Conservation (phyloP, 495 filamentous ascomycete species). For the Daldinia childiae region DNA sequence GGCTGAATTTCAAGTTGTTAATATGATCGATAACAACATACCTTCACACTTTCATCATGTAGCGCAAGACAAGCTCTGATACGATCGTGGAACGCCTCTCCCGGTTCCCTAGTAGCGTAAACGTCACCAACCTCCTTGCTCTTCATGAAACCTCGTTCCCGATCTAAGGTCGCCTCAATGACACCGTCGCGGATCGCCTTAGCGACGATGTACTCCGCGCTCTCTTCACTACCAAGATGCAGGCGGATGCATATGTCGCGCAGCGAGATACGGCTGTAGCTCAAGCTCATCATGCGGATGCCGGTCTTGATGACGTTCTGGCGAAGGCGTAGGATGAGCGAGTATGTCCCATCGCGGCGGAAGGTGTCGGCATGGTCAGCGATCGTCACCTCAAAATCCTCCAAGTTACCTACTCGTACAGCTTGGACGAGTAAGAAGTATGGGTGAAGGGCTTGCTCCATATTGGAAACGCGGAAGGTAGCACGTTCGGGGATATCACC, state of each 20-base stretch:
- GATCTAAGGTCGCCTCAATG: conserved; percentile 93
- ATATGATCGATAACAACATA: conserved; percentile 52
- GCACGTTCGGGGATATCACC: conserved; percentile 96
- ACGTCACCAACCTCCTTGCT: conserved; percentile 95
- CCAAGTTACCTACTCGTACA: conserved; percentile 92
- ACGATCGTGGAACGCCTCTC: conserved; percentile 95
- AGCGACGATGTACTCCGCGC: conserved; percentile 97
- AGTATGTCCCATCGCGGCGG: conserved; percentile 93
- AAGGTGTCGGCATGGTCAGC: conserved; percentile 82
- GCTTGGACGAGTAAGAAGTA: conserved; percentile 94
- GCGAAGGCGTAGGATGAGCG: conserved; percentile 88
- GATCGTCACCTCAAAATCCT: conserved; percentile 87
- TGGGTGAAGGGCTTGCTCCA: conserved; percentile 86
- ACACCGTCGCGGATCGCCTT: conserved; percentile 98
- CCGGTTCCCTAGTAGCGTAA: conserved; percentile 94
- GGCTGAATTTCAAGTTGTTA: background rate
- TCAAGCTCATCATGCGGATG: conserved; percentile 98
- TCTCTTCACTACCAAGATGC: conserved; percentile 91
- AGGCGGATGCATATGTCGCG: conserved; percentile 96
- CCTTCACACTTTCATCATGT: conserved; percentile 98
- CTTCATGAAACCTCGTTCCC: conserved; percentile 97
- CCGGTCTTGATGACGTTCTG: conserved; percentile 99
- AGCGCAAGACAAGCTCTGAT: conserved; percentile 89
- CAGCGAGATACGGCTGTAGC: conserved; percentile 96
- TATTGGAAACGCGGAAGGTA: conserved; percentile 85